Evolutionary conservation across 192 early-diverging fungal species (phyloP), one percentile per base, ranked within the genome.

Genomic region (Mortierella hygrophila): DNA sequence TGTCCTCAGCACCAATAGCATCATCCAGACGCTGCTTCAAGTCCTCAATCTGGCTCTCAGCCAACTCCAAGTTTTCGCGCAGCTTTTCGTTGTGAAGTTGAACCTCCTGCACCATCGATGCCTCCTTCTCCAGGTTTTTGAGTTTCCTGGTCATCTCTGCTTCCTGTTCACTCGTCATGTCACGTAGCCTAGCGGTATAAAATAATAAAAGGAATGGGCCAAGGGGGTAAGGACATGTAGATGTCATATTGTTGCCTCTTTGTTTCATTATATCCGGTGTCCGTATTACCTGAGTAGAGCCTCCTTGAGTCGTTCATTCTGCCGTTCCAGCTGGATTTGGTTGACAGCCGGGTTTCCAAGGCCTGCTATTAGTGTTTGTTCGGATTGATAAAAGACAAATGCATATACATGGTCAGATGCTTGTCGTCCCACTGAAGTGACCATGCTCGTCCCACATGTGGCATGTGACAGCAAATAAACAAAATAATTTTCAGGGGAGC

Each of bases 291-390:
- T 91, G 65, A 96, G 84, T 52, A 99, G 91, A 29, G 98, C 98
- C 47, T 97, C 96, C 79, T 96, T 97, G 57, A 98, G 88, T 47
- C 97, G 91, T 63, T 96, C 97, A 82, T 96, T 99, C 76, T 98
- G 97, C 71, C 88, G 85, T 82, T 96, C 92, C 46, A 98, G 87
- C 74, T 97, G 93, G 29, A 90, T 75, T 16, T 92, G 88, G 75
- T 93, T 95, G 15, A 94, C 81, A 11, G 90, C 79, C 7, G 92
- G 88, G 37, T 88, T 88, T 15, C 88, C 88, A 10, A 81, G 54
- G 69, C 80, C 77, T 21, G 83, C 84, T 72, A 78, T 68, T 20
- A 78, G 44, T 40, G 38, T 72, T 72, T 87, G 9, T 85, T 38
- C 38, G 80, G 77, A 81, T 85, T 57, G 76, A 52, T 18, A 52